Evolutionary conservation across 345 rosid species (phyloP), one percentile per base, ranked within the genome.

Genomic region (Hibiscus tridactylites): DNA sequence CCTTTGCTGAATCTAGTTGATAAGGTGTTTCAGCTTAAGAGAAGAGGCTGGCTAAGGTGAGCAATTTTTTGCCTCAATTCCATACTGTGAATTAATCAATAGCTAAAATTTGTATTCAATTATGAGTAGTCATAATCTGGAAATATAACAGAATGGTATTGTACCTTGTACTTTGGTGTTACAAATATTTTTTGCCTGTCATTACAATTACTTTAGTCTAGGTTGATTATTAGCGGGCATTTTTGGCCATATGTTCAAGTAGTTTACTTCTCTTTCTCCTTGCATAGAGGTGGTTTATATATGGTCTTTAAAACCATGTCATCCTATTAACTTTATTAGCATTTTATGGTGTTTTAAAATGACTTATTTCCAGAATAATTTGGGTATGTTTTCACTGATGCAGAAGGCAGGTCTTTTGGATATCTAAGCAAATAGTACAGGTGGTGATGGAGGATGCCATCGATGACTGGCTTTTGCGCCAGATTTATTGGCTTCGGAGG

Each of bases 41-140:
- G 96, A 85, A 87, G 98, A 83, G 99, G 98, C 58, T 96, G 99
- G 99, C 76, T 91, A 78, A 89, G 99, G 99, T 96, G 78, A 81
- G 87, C 11, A 59, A 47, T 70, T 5, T 67, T 54, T 54, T 68
- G 50, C 47, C 16, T 21, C 12, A 17, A 68, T 61, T 35, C 10
- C 19, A 61, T 60, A 35, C 39, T n/a, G 39, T 26, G 50, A 66
- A 17, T 3, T n/a, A 74, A 5, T 35, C 39, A 35, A 35, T 35
- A 35, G 39, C 39, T 35, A 21, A 54, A 6, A 26, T n/a, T 66
- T 6, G 35, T 46, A 24, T 13, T 46, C 52, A 24, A 5, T 26
- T 16, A 24, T 65, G 2, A 11, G 53, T 44, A 11, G 24, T 24
- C 44, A 6, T 66, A 15, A 26, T 47, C 29, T 66, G 39, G 42